Conservation (phyloP, 164 flowering plant genomes). For the Hamamelis virginiana region DNA sequence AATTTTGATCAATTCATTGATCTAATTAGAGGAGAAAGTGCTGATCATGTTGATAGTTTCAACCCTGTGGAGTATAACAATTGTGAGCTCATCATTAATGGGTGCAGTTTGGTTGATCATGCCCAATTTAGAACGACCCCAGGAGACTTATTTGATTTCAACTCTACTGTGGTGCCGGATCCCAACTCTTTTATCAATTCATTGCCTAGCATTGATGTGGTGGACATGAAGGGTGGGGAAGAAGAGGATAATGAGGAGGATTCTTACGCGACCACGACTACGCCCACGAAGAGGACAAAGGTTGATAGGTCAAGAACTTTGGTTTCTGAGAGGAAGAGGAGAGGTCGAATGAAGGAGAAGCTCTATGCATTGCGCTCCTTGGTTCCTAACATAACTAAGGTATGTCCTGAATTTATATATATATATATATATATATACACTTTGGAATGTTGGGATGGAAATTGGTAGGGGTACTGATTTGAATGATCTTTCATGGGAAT, state of each 20-base stretch:
- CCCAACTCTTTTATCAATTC: slow-evolving; percentile 15
- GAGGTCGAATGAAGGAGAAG: slow-evolving; percentile 86
- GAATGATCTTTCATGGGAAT: no score
- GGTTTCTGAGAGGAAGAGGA: slow-evolving; percentile 66
- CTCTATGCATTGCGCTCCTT: slow-evolving; percentile 76
- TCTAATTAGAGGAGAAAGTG: slow-evolving; percentile 43
- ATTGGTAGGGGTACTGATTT: no score
- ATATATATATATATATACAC: no score
- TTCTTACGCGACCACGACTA: slow-evolving; percentile 37
- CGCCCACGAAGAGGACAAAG: slow-evolving; percentile 22
- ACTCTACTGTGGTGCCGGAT: no score
- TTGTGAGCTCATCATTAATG: slow-evolving; percentile 20
- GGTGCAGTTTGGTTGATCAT: slow-evolving; percentile 24
- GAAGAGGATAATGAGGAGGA: slow-evolving; percentile 41
- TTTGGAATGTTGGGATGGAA: no score
- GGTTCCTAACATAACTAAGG: slow-evolving; percentile 93
- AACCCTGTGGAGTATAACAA: no score
- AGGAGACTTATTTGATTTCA: slow-evolving; percentile 19
- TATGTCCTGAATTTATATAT: slow-evolving; percentile 14
- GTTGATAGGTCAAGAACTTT: slow-evolving; percentile 63
- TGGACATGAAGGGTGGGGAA: slow-evolving; percentile 23
- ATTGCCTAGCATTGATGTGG: slow-evolving; percentile 14
- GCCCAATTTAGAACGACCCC: slow-evolving; percentile 11
- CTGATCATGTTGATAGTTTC: slow-evolving; percentile 2
- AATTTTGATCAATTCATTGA: slow-evolving; percentile 46